Evolutionary conservation across 1,139 yeast genomes (phyloP), one percentile per base, ranked within the genome.

Genomic region (Sugiyamaella pinicola): DNA sequence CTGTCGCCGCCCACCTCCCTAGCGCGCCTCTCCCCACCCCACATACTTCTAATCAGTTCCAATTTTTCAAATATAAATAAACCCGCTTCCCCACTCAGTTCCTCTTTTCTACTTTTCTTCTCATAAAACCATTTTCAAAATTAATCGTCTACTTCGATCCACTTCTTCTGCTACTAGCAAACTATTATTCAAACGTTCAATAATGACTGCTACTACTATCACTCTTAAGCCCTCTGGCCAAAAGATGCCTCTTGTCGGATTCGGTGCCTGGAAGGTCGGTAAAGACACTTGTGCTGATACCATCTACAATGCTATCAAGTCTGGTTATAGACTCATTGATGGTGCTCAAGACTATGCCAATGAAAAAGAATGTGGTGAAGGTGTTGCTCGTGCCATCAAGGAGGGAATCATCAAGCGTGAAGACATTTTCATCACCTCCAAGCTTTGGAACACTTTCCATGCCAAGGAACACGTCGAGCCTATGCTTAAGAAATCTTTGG

Each of bases 221-320:
- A 64, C 64, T 46, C 64, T 65, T 45, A 55, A 62, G 55, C 63
- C 66, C 37, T 55, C 69, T 21, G 80, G 80, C 49, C 66, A 67
- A 41, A 60, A 64, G 43, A 74, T 78, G 66, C 82, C 82, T 41
- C 71, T 71, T 38, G 72, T 77, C 57, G 82, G 81, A 26, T 71
- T 77, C 52, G 82, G 82, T 19, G 74, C 79, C 50, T 78, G 81
- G 79, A 76, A 74, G 57, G 69, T 77, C 43, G 66, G 72, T 44
- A 58, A 62, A 43, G 64, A 60, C 17, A 67, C 72, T 50, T 74
- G 80, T 31, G 71, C 74, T 46, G 75, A 74, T 52, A 67, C 73
- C 53, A 74, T 75, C 49, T 73, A 74, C 66, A 68, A 70, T 53
- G 79, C 79, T 55, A 71, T 75, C 67, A 65, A 69, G 62, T 58